Evolutionary conservation across 2,329 filamentous ascomycete genomes (phyloP).

Genomic region (Ceratocystis destructans): DNA sequence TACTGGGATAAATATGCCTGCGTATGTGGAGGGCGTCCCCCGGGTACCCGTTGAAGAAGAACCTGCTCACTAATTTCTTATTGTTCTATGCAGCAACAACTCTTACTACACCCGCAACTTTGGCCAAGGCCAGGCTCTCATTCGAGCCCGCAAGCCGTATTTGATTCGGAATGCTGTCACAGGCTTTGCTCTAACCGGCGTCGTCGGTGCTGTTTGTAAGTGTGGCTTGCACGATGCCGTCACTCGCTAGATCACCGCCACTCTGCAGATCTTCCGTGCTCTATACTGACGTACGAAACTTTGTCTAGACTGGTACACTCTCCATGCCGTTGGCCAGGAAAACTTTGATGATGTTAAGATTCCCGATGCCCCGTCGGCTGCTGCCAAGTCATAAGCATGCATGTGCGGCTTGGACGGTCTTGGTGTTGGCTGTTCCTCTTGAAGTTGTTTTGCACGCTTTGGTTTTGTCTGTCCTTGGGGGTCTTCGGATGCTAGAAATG

Average conservation of each 20-base stretch:
- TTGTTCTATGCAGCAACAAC: constrained; percentile 6
- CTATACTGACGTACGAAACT: not conserved
- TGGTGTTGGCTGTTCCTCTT: not conserved
- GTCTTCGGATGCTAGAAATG: not conserved
- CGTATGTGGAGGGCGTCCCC: constrained; percentile 12
- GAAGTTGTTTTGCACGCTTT: not conserved
- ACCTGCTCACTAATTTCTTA: too few relatives aligned
- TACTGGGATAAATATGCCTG: constrained; percentile 5
- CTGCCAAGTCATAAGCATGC: constrained; percentile 26
- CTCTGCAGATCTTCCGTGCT: not conserved
- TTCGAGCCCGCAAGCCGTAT: constrained; percentile 84
- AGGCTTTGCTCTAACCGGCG: constrained; percentile 57
- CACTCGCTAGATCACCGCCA: not conserved
- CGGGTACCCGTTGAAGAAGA: not conserved
- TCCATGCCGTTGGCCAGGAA: constrained; percentile 83
- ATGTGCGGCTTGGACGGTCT: constrained; percentile 24
- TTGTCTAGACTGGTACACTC: constrained; percentile 43
- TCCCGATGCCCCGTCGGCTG: constrained; percentile 48
- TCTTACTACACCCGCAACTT: constrained; percentile 78
- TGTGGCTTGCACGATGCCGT: constrained; percentile 21
- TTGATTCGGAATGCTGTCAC: constrained; percentile 78
- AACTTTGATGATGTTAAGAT: constrained; percentile 93
- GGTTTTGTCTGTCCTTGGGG: not conserved
- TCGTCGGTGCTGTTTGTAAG: constrained; percentile 82
- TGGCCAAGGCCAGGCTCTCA: constrained; percentile 73